These are phyloP conservation scores for Solanum boliviense DNA, from an alignment of 257 asterid genomes.

Conservation along the genomic window DNA sequence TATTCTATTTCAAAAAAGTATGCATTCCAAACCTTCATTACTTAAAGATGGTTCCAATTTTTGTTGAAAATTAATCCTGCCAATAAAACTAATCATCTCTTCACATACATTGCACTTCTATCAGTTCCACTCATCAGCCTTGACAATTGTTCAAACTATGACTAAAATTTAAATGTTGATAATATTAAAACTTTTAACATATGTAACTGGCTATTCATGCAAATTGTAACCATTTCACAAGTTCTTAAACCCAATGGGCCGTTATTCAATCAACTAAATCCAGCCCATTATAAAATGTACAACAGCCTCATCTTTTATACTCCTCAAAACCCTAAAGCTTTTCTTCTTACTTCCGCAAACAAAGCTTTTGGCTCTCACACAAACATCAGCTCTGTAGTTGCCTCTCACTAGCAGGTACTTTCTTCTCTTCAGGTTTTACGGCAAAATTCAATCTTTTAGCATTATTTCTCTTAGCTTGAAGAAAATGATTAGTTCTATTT, in stretches of 20 bases:
- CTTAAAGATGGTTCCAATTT: not conserved
- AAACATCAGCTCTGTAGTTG: not conserved
- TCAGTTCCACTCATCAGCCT: not conserved
- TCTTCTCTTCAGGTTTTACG: not conserved
- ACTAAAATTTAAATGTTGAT: not conserved
- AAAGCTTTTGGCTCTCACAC: not conserved
- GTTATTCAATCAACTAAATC: not conserved
- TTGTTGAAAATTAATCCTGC: not conserved
- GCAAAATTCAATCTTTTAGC: not conserved
- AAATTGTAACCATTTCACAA: not conserved
- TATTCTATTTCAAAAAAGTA: not conserved
- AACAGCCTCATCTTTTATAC: not conserved
- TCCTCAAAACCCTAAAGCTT: not conserved
- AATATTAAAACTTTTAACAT: no score
- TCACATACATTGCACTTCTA: not conserved
- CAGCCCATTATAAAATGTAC: not conserved
- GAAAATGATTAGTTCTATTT: not conserved
- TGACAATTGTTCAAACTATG: rapidly evolving
- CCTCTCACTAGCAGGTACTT: not conserved
- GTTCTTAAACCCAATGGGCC: not conserved
- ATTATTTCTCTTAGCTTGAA: not conserved
- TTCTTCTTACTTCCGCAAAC: not conserved
- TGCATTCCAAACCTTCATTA: not conserved
- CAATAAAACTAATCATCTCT: not conserved
- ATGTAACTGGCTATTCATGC: not conserved